Conservation (phyloP, 2,329 filamentous ascomycete genomes). For the Akanthomyces uredinophilus region DNA sequence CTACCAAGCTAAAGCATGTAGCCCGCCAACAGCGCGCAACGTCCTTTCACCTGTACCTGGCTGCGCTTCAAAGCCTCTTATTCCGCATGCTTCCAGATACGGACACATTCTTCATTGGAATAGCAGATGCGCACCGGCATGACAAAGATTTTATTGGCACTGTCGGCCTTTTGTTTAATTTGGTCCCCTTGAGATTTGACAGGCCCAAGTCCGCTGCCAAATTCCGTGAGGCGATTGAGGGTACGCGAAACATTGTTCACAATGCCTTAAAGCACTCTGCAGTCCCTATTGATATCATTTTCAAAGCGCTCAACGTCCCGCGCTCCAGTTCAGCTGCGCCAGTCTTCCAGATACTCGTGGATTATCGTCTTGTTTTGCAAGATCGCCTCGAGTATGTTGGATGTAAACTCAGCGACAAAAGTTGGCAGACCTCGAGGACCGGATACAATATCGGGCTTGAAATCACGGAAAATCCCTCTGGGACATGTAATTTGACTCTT, state of each 20-base stretch:
- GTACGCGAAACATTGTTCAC: not conserved
- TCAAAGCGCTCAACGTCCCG: not conserved
- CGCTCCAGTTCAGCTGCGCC: not conserved
- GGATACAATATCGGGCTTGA: not conserved
- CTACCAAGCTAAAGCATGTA: not conserved
- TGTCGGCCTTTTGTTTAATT: not conserved
- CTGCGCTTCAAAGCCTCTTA: not conserved
- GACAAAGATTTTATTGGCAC: not conserved
- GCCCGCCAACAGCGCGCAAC: not conserved
- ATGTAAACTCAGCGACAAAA: not conserved
- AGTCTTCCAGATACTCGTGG: not conserved
- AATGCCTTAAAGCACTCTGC: not conserved
- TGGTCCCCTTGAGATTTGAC: not conserved
- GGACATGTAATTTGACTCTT: no score
- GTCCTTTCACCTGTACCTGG: not conserved
- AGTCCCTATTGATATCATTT: constrained; percentile 1
- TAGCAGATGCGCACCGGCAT: not conserved
- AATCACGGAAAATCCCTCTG: not conserved
- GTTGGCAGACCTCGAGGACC: not conserved
- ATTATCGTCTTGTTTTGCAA: not conserved
- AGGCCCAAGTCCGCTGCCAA: not conserved
- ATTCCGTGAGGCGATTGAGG: not conserved
- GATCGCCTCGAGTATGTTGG: not conserved
- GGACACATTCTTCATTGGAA: not conserved
- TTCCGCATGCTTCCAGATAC: not conserved